These are phyloP conservation scores for Phragmites australis DNA, from an alignment of 176 grass and related monocot species.

Conservation along the genomic window DNA sequence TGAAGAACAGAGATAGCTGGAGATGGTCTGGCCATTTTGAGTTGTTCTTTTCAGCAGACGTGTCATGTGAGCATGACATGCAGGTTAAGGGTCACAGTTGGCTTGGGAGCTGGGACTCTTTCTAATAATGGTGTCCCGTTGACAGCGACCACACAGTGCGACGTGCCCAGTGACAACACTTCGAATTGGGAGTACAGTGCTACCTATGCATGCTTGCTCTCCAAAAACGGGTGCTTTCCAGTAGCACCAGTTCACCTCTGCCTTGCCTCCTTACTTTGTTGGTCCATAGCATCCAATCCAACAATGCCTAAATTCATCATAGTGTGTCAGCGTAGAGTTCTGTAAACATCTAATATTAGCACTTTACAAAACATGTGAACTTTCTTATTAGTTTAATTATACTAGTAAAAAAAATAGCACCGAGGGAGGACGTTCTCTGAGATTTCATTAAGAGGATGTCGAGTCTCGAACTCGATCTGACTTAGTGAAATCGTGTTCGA, in stretches of 20 bases:
- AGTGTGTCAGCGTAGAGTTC: neutral
- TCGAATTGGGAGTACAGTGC: neutral
- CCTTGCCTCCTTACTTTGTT: neutral
- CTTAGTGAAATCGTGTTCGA: too few relatives aligned
- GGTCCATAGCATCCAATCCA: neutral
- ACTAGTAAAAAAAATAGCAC: too few relatives aligned
- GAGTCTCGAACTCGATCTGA: too few relatives aligned
- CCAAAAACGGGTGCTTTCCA: neutral
- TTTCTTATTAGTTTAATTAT: too few relatives aligned
- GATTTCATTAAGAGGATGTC: too few relatives aligned
- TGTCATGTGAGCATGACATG: neutral
- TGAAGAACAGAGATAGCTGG: neutral
- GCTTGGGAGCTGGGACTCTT: constrained; percentile 7
- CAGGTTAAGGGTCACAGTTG: neutral
- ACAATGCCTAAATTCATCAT: neutral
- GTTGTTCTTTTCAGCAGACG: neutral
- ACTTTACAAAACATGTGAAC: too few relatives aligned
- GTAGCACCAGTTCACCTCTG: neutral
- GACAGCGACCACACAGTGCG: neutral
- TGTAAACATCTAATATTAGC: neutral
- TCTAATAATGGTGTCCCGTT: constrained; percentile 8
- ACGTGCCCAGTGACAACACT: neutral
- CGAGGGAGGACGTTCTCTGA: too few relatives aligned
- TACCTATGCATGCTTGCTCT: neutral
- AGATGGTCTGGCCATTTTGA: neutral